Percentiles rank a stretch among this genome's conserved stretches.
phyloP scores from a whole-genome alignment of 768 basidiomycete genomes.

The Cystobasidium onofrii region DNA sequence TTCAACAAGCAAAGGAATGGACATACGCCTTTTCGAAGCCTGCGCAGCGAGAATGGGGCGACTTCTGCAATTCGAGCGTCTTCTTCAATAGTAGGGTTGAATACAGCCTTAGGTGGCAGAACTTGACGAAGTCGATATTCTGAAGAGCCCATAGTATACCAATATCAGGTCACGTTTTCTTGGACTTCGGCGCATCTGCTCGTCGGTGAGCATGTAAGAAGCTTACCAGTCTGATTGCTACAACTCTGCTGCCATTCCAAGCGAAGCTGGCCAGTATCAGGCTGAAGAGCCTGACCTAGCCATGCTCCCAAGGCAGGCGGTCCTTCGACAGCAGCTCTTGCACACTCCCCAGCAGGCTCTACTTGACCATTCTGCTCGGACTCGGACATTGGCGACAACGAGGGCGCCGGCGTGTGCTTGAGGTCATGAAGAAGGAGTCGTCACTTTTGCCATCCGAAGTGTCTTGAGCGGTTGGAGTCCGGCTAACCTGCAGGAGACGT shows the following conservation, averaged over 20 bases:
- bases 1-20: not conserved
- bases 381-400: not conserved
- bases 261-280: not conserved
- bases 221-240: not conserved
- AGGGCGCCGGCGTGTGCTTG: too few relatives aligned
- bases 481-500: too few relatives aligned
- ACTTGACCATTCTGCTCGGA: not conserved
- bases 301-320: not conserved
- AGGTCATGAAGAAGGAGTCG: too few relatives aligned
- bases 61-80: not conserved
- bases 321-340: not conserved
- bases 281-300: not conserved
- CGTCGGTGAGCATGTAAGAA: too few relatives aligned
- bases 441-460: too few relatives aligned
- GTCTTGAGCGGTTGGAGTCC: too few relatives aligned
- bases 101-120: not conserved
- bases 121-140: not conserved
- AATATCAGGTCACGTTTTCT: not conserved
- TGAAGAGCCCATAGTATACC: not conserved
- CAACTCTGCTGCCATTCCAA: not conserved
- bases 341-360: not conserved
- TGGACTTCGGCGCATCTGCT: too few relatives aligned
- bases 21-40: not conserved
- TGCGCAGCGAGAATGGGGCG: not conserved
- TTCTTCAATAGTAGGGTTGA: not conserved